Evolutionary conservation across 805 yeast genomes (phyloP), one percentile per base, ranked within the genome.

Genomic region (Komagataella kurtzmanii): DNA sequence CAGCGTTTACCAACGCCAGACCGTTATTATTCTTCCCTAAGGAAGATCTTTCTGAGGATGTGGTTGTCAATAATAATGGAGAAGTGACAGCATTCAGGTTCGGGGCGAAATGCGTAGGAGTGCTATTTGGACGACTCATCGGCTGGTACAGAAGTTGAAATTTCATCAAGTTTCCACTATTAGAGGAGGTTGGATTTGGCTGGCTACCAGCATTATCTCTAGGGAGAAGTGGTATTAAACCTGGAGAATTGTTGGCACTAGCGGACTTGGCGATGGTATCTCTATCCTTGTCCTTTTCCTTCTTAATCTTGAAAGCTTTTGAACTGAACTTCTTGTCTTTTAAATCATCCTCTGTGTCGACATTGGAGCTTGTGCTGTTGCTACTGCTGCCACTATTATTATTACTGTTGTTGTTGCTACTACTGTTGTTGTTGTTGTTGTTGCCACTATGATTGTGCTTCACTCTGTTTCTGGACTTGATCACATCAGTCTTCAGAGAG

Each of bases 401-500:
- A 46, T 45, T 49, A 44, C 40, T 24, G 24, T 51, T 51, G 24
- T 24, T 50, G 17, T 19, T 30, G 14, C 40, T 30, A 14, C 14
- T 30, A 6, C 14, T 30, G 40, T 30, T 30, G 14, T 51, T 40
- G 45, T 46, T 23, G 2, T 46, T n/a, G 24, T 50, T 46, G 49
- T 36, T 6, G 12, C 47, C 46, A 46, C 55, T 58, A 17, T 59
- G 50, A 24, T 49, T 51, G 51, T 80, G 83, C 60, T 83, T 83
- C 61, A 85, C 84, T 60, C 98, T 77, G 64, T 90, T 90, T 63
- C 98, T 76, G 46, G 93, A 83, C 68, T 89, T 88, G 65, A 90
- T 90, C 24, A 90, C 89, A 68, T 90, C 96, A 8, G 97, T 88
- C 65, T 90, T 90, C 60, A 90, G 72, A 21, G 89, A 81, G 51